Conservation (phyloP, 257 asterid species). For the Lycium barbarum region DNA sequence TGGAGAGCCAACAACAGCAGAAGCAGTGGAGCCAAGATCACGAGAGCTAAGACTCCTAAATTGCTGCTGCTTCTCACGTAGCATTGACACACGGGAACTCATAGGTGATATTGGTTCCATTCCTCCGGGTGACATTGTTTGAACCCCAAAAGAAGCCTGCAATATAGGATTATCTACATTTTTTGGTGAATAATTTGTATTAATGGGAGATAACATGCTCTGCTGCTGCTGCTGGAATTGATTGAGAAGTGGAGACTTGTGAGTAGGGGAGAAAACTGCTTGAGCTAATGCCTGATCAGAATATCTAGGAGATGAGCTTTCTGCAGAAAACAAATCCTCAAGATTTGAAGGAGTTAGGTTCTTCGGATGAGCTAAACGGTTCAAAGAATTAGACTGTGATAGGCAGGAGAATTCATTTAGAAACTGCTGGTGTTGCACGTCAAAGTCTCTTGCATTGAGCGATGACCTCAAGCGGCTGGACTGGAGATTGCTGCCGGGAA, state of each 20-base stretch:
- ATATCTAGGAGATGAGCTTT: slow-evolving; percentile 73
- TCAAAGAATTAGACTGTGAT: slow-evolving; percentile 46
- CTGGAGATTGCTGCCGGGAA: slow-evolving; percentile 74
- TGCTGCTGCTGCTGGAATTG: slow-evolving; percentile 78
- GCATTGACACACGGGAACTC: slow-evolving; percentile 69
- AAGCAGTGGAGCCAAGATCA: slow-evolving; percentile 61
- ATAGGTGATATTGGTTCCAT: slow-evolving; percentile 79
- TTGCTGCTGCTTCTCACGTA: slow-evolving; percentile 64
- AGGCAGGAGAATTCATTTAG: slow-evolving; percentile 53
- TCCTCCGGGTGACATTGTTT: slow-evolving; percentile 72
- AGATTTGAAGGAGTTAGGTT: slow-evolving; percentile 67
- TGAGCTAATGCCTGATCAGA: slow-evolving; percentile 60
- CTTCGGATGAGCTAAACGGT: slow-evolving; percentile 60
- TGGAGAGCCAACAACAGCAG: slow-evolving; percentile 54
- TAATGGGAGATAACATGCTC: slow-evolving; percentile 68
- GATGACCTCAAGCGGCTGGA: slow-evolving; percentile 84
- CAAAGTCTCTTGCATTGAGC: slow-evolving; percentile 62
- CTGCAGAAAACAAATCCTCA: slow-evolving; percentile 73
- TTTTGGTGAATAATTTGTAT: slow-evolving; percentile 63
- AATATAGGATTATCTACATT: slow-evolving; percentile 57
- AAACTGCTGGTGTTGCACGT: slow-evolving; percentile 55
- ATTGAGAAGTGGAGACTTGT: slow-evolving; percentile 59
- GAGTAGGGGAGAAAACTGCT: slow-evolving; percentile 64
- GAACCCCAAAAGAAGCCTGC: slow-evolving; percentile 61
- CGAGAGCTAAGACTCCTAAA: slow-evolving; percentile 81